Evolutionary conservation across 495 filamentous ascomycete genomes (phyloP), one percentile per base, ranked within the genome.

Genomic region (Aspergillus mulundensis): DNA sequence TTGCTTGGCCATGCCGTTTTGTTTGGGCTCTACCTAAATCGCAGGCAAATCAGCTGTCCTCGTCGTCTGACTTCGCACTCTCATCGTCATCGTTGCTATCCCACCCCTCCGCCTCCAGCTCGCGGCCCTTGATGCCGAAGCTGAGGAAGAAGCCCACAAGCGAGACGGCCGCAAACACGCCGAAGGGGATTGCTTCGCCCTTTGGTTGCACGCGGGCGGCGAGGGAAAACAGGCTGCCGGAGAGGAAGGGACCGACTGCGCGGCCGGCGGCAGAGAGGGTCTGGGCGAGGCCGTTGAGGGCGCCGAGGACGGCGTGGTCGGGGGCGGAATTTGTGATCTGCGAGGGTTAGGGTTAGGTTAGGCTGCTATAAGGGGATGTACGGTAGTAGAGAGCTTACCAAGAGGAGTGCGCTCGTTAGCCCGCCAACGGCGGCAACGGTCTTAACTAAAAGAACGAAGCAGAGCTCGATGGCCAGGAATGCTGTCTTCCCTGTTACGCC

Each of bases 271-370:
- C 94, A 7, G 90, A 94, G 2, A 98, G 82, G 0, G 91, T 95
- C 70, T 98, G 94, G 3, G 94, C 94, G 18, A 98, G 84, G 25
- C 94, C 94, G 59, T 97, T 96, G 25, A 98, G 75, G 1, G 88
- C 92, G 11, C 94, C 94, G 0, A 98, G 79, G 3, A 90, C 90
- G 18, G 87, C 85, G 66, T 95, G 81, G 32, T 91, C 89, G 0
- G 89, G 90, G 1, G 90, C 89, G 1, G 89, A 91, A 64, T 98
- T 98, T 21, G 93, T 98, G 61, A 98, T 87, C 90, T 95, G 38
- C 12, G 39, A 66, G 21, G 36, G 43, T 53, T 30, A 28, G 25
- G 8, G 25, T 28, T 28, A 8, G 25, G 25, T 3, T 4, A 28
- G 3, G 3, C 25, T 8, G 3, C 8, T 28, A 28, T 28, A 8